Evolutionary conservation across 2,329 filamentous ascomycete genomes (phyloP).

Genomic region (Nemania abortiva): DNA sequence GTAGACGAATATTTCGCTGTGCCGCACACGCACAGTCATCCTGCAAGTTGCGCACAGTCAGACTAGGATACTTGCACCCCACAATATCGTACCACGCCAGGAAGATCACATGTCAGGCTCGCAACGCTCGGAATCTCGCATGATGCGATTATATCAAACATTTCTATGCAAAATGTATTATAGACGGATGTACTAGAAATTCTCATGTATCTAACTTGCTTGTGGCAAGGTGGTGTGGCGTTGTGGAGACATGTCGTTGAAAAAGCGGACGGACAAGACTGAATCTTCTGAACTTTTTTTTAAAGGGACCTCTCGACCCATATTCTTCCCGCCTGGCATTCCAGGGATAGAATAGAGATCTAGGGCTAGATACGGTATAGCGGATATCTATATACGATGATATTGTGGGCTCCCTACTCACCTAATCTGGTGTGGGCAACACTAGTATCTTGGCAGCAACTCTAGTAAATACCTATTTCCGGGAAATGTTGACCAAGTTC

Average conservation of each 20-base stretch:
- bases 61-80: not conserved
- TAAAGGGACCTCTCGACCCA: not conserved
- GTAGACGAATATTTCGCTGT: not conserved
- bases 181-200: too few relatives aligned
- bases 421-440: constrained; percentile 10
- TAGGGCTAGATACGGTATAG: not conserved
- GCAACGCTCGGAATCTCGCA: not conserved
- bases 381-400: not conserved
- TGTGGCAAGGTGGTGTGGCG: constrained; percentile 15
- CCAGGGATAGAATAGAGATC: not conserved
- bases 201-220: not conserved
- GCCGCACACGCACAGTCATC: constrained; percentile 22
- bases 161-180: not conserved
- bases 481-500: constrained; percentile 2
- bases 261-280: constrained; percentile 10
- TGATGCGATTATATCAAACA: not conserved
- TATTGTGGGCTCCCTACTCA: not conserved
- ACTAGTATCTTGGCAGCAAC: not conserved
- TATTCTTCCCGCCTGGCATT: not conserved
- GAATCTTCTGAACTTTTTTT: not conserved
- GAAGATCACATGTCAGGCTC: not conserved
- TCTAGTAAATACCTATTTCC: not conserved
- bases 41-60: constrained; percentile 14
- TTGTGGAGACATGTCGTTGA: constrained; percentile 18
- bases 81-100: constrained; percentile 9